Evolutionary conservation across 108 stramenopile species (phyloP), one percentile per base, ranked within the genome.

Genomic region (Bacterosira constricta): DNA sequence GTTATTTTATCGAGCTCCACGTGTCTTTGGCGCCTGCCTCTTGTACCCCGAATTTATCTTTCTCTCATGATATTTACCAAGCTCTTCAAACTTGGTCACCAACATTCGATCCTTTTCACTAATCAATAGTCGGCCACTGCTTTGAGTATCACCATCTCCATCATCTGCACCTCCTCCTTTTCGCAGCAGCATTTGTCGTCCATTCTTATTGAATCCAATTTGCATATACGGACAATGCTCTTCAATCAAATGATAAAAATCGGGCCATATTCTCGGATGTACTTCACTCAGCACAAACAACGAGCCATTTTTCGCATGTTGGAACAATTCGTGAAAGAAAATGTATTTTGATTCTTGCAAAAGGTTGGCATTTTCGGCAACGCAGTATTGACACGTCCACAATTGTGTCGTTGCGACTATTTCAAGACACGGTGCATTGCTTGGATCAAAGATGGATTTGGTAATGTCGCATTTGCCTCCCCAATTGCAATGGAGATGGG

Each of bases 391-490:
- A 60, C 85, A 86, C 0, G 55, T 62, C 72, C 67, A 86, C 23
- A 88, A 23, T 34, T 77, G 34, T 10, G 83, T 76, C 1, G 78
- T 42, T 10, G 57, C 30, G 8, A 86, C 26, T 2, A 25, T 15
- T 3, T 38, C 39, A 9, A 54, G 3, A 34, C 75, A 83, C 4
- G 49, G 55, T 0, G 62, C 50, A 36, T 88, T 88, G 54, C 38
- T 35, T 9, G 69, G 51, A 56, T 88, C 56, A 42, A 23, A 31
- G 2, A 88, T 56, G 34, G 80, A 47, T 71, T 64, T 65, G 30
- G 88, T 86, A 46, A 88, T 86, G 31, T 88, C 88, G 53, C 88
- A 88, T 60, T 42, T 66, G 4, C 86, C 86, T 36, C 86, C 86
- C 82, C 83, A 84, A n/a, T 37, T 37, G 53, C 79, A 77, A 29